phyloP scores from a whole-genome alignment of 306 rosid species.

The Gastrolobium bilobum region DNA sequence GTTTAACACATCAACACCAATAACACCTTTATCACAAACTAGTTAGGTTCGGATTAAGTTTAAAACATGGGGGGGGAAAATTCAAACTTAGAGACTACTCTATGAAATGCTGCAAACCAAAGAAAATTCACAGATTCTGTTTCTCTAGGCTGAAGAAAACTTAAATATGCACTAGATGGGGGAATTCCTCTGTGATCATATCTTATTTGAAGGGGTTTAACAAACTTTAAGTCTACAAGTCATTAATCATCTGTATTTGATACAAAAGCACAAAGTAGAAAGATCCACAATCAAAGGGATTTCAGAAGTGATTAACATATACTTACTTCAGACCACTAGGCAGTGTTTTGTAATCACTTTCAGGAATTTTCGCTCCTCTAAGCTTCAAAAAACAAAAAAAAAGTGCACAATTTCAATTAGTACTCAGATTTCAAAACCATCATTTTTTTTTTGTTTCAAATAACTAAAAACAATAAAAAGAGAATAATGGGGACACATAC shows the following conservation, averaged over 20 bases:
- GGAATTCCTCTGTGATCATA: conserved; percentile 3
- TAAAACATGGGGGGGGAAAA: background rate
- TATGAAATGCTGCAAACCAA: background rate
- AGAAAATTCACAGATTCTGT: conserved; percentile 25
- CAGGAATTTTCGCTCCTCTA: conserved; percentile 79
- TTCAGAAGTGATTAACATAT: conserved; percentile 28
- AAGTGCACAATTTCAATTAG: conserved; percentile 24
- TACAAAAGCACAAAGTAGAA: conserved; percentile 17
- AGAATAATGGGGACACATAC: conserved; percentile 45
- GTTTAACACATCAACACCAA: too few relatives aligned
- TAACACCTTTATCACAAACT: too few relatives aligned
- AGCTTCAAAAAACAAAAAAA: conserved; percentile 47
- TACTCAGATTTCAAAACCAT: conserved; percentile 18
- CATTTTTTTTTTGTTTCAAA: background rate
- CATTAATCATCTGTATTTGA: background rate
- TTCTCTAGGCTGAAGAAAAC: background rate
- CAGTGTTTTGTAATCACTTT: conserved; percentile 84
- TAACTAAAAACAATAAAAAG: background rate
- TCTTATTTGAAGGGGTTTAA: conserved; percentile 17
- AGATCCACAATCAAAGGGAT: conserved; percentile 27
- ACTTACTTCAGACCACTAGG: conserved; percentile 95
- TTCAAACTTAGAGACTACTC: conserved; percentile 14
- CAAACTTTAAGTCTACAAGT: background rate
- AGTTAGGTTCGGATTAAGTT: background rate
- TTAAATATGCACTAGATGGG: background rate